Evolutionary conservation across 2,329 filamentous ascomycete species (phyloP).

Genomic region (Ophiostoma pallidulum): DNA sequence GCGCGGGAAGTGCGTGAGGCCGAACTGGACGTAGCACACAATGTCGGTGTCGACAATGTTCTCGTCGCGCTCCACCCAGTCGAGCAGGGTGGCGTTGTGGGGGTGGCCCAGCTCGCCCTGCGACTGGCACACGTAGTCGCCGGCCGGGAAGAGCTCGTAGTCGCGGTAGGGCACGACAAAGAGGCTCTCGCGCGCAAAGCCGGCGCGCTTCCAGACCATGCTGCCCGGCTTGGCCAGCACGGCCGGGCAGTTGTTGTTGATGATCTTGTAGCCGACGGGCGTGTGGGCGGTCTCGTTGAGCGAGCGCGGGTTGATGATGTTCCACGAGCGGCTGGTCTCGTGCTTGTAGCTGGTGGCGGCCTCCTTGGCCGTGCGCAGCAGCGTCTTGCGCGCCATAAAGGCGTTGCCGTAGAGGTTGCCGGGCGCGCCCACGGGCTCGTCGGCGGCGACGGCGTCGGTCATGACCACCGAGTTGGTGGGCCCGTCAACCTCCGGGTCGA

Average conservation of each 20-base stretch:
- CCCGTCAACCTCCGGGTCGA: constrained; percentile 73
- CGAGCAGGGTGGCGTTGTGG: constrained; percentile 47
- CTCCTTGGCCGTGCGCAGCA: constrained; percentile 60
- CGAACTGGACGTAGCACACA: constrained; percentile 91
- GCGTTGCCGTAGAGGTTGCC: constrained; percentile 88
- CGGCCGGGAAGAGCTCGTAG: constrained; percentile 73
- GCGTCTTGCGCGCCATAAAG: constrained; percentile 78
- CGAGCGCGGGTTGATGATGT: constrained; percentile 40
- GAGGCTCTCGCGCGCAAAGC: constrained; percentile 76
- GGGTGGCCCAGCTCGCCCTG: constrained; percentile 60
- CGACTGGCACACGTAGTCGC: constrained; percentile 79
- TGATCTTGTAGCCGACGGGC: constrained; percentile 78
- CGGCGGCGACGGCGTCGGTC: constrained; percentile 62
- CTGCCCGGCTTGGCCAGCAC: constrained; percentile 73
- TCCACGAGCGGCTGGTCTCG: constrained; percentile 49
- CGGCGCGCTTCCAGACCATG: constrained; percentile 84
- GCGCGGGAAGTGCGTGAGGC: constrained; percentile 77
- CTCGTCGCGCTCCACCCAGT: constrained; percentile 64
- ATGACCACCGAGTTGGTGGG: constrained; percentile 78
- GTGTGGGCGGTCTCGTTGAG: constrained; percentile 58
- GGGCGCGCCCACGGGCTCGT: constrained; percentile 65
- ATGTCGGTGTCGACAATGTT: constrained; percentile 73
- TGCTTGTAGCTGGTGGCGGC: constrained; percentile 74
- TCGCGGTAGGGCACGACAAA: constrained; percentile 82
- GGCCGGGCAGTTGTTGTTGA: constrained; percentile 71